Evolutionary conservation across 495 filamentous ascomycete species (phyloP), one percentile per base, ranked within the genome.

Genomic region (Penicillium desertorum): DNA sequence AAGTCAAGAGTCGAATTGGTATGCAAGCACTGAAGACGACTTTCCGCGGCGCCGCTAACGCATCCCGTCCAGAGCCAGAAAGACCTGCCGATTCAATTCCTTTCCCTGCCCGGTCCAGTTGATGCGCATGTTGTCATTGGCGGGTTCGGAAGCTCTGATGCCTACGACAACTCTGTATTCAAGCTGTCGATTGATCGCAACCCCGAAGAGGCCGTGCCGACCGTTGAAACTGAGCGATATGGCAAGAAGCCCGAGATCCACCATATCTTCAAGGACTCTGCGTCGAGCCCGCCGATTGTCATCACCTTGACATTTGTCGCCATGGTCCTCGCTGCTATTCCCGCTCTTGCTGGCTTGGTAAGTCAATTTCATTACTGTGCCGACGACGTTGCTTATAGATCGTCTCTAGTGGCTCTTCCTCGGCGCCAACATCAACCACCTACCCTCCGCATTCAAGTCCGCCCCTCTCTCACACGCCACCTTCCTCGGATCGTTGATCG

Each of bases 1-100:
- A 96, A 95, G 72, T 89, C 84, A 5, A 86, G 86, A 23, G 79
- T 94, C 17, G 88, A 93, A 62, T 76, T 96, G 71, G 92, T 96
- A 82, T 64, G 86, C 66, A 39, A 37, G n/a, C n/a, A 14, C 25
- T 37, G 5, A 45, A 45, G 17, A 22, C 25, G 5, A 47, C 45
- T 45, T 25, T 27, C 45, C 34, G 19, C 22, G 34, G 47, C 23
- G 29, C 41, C 55, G 22, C 61, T 61, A 56, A 60, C 44, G 23
- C n/a, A 14, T 36, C 9, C 17, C 11, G 45, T 59, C 44, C 70
- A 96, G 93, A 83, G 85, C 46, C 89, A 92, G 57, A 94, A 91
- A 76, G 94, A 97, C 67, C 82, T 98, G 56, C 95, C 94, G 27
- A 58, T 86, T 39, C 91, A 95, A 74, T 83, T 98, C 62, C 83